These are phyloP conservation scores for Notholithocarpus densiflorus DNA, from an alignment of 306 rosid species.

Conservation along the genomic window DNA sequence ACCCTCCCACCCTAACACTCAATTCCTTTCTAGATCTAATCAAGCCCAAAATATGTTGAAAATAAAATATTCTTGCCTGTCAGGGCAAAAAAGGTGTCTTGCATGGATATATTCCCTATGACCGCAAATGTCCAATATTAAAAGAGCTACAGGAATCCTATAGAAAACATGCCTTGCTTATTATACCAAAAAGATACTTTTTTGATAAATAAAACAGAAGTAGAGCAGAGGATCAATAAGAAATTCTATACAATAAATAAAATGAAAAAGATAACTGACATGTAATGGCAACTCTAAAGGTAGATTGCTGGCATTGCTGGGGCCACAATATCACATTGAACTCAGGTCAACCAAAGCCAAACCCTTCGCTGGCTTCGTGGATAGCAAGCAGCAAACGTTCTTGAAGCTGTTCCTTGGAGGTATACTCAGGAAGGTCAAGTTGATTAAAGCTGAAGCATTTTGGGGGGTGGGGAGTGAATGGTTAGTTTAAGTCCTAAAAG, in stretches of 20 bases:
- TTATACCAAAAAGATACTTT: neutral
- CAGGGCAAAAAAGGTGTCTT: no score
- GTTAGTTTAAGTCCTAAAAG: constrained; percentile 7
- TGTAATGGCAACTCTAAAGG: constrained; percentile 42
- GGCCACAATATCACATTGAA: constrained; percentile 20
- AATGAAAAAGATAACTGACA: constrained; percentile 38
- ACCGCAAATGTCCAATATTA: neutral
- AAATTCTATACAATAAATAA: neutral
- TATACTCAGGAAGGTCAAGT: constrained; percentile 95
- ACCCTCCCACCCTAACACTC: neutral
- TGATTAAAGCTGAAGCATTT: constrained; percentile 79
- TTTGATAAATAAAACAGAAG: neutral
- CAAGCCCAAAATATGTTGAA: neutral
- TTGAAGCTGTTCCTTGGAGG: constrained; percentile 89
- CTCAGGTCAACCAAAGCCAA: constrained; percentile 74
- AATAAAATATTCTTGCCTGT: neutral
- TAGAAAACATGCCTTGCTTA: neutral
- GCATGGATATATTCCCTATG: neutral
- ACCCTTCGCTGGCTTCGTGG: constrained; percentile 98
- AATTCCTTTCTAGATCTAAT: neutral
- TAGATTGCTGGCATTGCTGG: constrained; percentile 34
- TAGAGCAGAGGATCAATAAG: neutral
- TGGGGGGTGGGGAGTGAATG: constrained; percentile 10
- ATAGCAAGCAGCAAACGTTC: constrained; percentile 95
- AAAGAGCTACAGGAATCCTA: neutral